Conservation (phyloP, 495 filamentous ascomycete genomes). For the Podospora comata region DNA sequence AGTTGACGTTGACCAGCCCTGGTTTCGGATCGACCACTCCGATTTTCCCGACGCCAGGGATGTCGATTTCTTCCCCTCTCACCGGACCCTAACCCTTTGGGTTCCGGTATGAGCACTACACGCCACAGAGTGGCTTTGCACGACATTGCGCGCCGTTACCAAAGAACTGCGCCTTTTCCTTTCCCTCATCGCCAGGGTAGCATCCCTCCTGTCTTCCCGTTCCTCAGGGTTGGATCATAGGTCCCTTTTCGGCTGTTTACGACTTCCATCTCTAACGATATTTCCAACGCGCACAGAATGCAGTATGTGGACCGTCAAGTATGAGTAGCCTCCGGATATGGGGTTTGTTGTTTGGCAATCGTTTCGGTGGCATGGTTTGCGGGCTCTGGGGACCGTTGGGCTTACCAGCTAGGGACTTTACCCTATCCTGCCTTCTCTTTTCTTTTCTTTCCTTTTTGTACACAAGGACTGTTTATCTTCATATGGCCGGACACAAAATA, state of each 20-base stretch:
- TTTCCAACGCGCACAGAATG: not conserved
- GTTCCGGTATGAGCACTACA: not conserved
- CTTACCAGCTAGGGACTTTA: not conserved
- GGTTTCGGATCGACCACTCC: not conserved
- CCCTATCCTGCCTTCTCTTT: not conserved
- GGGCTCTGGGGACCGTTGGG: not conserved
- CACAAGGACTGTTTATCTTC: slow-evolving; percentile 21
- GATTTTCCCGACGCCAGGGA: not conserved
- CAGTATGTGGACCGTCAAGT: not conserved
- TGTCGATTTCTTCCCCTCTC: not conserved
- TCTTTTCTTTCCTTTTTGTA: slow-evolving; percentile 23
- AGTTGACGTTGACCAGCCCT: not conserved
- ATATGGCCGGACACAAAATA: slow-evolving; percentile 27
- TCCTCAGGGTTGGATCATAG: not conserved
- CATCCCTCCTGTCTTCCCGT: not conserved
- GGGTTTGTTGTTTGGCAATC: not conserved
- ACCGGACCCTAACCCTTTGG: not conserved
- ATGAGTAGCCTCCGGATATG: not conserved
- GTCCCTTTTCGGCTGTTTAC: not conserved
- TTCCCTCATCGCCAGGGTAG: not conserved
- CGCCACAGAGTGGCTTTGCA: not conserved
- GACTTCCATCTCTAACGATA: not conserved
- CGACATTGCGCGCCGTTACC: not conserved
- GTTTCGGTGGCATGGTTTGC: not conserved
- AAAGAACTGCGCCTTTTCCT: not conserved